Evolutionary conservation across 1,284 basidiomycete species (phyloP), one percentile per base, ranked within the genome.

Genomic region (Cutaneotrichosporon cutaneum): DNA sequence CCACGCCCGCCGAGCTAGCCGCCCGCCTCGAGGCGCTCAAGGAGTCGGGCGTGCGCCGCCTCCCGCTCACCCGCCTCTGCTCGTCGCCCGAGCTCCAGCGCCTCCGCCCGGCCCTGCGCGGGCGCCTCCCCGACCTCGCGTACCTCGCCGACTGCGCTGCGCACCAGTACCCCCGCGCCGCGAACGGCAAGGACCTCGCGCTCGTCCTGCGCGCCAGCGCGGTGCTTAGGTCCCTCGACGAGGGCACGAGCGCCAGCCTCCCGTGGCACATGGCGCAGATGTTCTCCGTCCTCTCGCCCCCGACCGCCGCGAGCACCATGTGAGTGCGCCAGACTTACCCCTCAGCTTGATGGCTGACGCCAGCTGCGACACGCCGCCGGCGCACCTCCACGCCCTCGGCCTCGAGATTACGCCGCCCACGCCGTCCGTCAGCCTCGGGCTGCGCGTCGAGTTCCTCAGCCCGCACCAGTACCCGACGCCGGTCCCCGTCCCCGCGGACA

Each of bases 221-320:
- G 5, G 48, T 51, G 26, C 24, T 51, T 13, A 13, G 48, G 6
- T 5, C 13, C 6, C 27, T 51, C 27, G 48, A 51, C 6, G 48
- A 27, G 5, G 48, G 48, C 6, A 18, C 14, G 26, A 16, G 27
- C 21, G 24, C 47, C 4, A 32, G 48, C 27, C 18, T 51, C 13
- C 18, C 48, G 48, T 51, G 48, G 48, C 48, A 51, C 26, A 51
- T 51, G 48, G 48, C 48, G 16, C 48, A 51, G 48, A 51, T 51
- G 48, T 51, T 51, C 26, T 26, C 24, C 14, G 48, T n/a, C 14
- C 13, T 51, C 24, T 30, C 14, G 26, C 48, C 48, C 13, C 48
- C 48, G 8, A 51, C 48, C 6, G 48, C 48, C 11, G 4, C 24
- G 8, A 16, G 13, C 26, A 51, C 48, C 13, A 51, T 51, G 48